Percentiles rank a stretch among this genome's conserved stretches.
These are phyloP conservation scores for Hapsidospora chrysogenum DNA, from an alignment of 495 filamentous ascomycete species.

Conservation along the genomic window DNA sequence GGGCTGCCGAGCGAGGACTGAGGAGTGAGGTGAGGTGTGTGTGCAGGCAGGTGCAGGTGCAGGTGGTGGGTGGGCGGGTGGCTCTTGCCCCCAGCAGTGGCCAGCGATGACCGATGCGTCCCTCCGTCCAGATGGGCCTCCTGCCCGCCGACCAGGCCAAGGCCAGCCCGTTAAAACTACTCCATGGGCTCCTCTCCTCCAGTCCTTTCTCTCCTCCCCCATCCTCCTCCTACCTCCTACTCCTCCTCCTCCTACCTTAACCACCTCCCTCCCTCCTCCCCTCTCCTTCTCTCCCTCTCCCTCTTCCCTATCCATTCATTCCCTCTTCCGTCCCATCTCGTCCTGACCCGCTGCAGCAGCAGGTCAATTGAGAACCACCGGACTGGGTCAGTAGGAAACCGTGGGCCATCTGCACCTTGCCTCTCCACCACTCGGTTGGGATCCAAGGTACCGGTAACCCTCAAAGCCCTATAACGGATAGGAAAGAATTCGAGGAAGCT, in stretches of 20 bases:
- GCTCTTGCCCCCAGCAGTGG: too few species aligned
- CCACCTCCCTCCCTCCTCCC: conserved; percentile 32
- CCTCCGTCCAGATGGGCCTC: too few species aligned
- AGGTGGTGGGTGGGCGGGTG: too few species aligned
- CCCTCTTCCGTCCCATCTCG: conserved; percentile 26
- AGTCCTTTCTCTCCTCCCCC: conserved; percentile 36
- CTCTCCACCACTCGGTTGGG: conserved; percentile 13
- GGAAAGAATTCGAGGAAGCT: conserved; percentile 1
- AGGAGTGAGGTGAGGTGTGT: too few species aligned
- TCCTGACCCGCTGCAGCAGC: conserved; percentile 15
- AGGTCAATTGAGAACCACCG: too few species aligned
- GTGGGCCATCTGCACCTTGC: conserved; percentile 9
- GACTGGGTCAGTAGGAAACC: conserved; percentile 9
- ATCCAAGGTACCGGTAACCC: too few species aligned
- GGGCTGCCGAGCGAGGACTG: too few species aligned
- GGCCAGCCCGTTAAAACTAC: conserved; percentile 26
- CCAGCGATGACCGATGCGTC: too few species aligned
- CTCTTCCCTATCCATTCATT: conserved; percentile 41
- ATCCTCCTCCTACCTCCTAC: conserved; percentile 41
- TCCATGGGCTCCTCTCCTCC: conserved; percentile 31
- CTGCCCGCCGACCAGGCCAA: too few species aligned
- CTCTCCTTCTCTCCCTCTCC: conserved; percentile 17
- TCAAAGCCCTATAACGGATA: neutral
- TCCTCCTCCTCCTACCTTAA: conserved; percentile 36
- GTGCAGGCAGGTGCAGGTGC: too few species aligned